Conservation (phyloP, 2,329 filamentous ascomycete species). For the Claviceps paspali region DNA sequence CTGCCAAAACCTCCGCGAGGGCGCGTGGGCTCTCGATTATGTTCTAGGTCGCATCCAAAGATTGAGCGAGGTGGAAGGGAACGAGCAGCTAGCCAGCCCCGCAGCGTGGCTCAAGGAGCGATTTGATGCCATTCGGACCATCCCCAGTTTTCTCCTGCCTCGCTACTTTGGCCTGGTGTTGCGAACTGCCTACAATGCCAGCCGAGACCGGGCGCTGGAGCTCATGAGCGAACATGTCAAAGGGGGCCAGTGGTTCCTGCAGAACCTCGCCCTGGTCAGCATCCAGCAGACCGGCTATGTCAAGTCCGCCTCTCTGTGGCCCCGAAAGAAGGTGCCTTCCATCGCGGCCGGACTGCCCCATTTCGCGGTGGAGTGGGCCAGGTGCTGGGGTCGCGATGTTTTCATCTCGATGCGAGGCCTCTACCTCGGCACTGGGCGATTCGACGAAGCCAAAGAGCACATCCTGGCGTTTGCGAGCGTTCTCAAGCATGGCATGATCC, state of each 20-base stretch:
- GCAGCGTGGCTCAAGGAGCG: conserved; percentile 69
- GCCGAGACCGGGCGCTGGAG: conserved; percentile 61
- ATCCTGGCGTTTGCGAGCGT: conserved; percentile 92
- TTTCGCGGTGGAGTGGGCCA: conserved; percentile 84
- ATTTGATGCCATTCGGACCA: conserved; percentile 68
- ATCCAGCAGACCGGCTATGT: conserved; percentile 81
- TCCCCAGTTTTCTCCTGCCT: conserved; percentile 81
- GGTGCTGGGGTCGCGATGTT: conserved; percentile 94
- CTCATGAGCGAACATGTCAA: conserved; percentile 66
- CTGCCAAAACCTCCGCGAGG: conserved; percentile 81
- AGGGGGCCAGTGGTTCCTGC: conserved; percentile 75
- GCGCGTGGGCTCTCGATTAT: conserved; percentile 87
- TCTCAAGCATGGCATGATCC: conserved; percentile 96
- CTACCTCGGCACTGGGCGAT: conserved; percentile 81
- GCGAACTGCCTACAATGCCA: conserved; percentile 74
- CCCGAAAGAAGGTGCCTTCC: conserved; percentile 67
- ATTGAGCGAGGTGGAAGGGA: conserved; percentile 47
- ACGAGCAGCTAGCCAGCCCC: conserved; percentile 46
- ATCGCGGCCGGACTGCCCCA: conserved; percentile 88
- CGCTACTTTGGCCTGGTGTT: conserved; percentile 86
- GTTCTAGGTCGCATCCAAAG: conserved; percentile 64
- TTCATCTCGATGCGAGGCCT: conserved; percentile 91
- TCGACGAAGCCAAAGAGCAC: conserved; percentile 79
- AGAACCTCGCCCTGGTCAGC: conserved; percentile 80
- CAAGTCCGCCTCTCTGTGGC: conserved; percentile 82